A percentile compares a stretch with the other conserved stretches of the same genome.
These are phyloP conservation scores for Beauveria pseudobassiana DNA, from an alignment of 2,329 filamentous ascomycete species.

Conservation along the genomic window DNA sequence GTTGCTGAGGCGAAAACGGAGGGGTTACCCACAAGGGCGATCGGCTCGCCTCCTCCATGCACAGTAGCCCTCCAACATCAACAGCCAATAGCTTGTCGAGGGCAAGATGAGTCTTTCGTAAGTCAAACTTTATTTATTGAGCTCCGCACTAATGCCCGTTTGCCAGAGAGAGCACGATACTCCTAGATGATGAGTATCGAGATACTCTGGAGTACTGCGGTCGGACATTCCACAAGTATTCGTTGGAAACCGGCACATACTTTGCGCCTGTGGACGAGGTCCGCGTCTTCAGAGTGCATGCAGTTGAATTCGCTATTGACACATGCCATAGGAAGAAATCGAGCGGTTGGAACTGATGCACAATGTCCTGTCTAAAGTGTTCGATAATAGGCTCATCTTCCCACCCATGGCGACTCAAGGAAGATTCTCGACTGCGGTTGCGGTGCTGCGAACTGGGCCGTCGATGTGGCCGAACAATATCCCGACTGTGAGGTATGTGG, in stretches of 20 bases:
- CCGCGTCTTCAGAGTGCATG: conserved; percentile 19
- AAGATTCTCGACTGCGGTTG: conserved; percentile 66
- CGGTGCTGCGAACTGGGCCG: conserved; percentile 63
- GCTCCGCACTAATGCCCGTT: not conserved
- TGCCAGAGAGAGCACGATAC: conserved; percentile 40
- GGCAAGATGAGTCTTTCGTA: conserved; percentile 1
- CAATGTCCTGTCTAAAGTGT: conserved; percentile 52
- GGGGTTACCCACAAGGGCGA: not conserved
- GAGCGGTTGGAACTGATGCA: conserved; percentile 59
- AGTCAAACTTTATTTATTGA: not conserved
- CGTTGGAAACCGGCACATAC: conserved; percentile 57
- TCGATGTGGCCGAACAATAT: conserved; percentile 57
- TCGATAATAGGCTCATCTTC: conserved; percentile 62
- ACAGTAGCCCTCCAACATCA: not conserved
- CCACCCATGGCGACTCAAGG: conserved; percentile 51
- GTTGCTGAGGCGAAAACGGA: not conserved
- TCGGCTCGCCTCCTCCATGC: not conserved
- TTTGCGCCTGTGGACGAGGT: conserved; percentile 68
- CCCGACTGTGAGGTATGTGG: conserved; percentile 55
- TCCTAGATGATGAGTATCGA: conserved; percentile 50
- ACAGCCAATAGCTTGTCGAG: not conserved
- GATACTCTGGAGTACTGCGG: conserved; percentile 54
- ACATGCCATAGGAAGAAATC: conserved; percentile 51
- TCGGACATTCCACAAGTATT: conserved; percentile 60
- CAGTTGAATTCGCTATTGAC: conserved; percentile 12